These are phyloP conservation scores for Lunularia cruciata DNA, from an alignment of 225 moss, liverwort and hornwort genomes.

Conservation along the genomic window DNA sequence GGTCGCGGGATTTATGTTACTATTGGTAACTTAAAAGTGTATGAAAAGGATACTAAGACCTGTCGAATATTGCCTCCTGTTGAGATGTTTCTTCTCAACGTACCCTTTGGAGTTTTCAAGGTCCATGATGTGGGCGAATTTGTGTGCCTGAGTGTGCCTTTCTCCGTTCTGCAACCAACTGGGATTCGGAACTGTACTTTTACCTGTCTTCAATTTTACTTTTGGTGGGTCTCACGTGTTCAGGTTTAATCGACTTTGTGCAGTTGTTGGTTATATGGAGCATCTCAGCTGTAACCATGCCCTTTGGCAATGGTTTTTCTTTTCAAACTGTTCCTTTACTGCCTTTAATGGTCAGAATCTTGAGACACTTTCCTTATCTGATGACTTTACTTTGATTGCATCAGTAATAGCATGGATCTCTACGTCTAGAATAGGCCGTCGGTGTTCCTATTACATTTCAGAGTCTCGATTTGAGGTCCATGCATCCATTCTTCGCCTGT, in stretches of 20 bases:
- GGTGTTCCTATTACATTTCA: neutral
- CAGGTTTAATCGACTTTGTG: slow-evolving; percentile 3
- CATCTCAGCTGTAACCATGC: neutral
- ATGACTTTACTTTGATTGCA: neutral
- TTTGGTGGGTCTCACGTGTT: neutral
- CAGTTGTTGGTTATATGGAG: slow-evolving; percentile 5
- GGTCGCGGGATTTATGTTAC: slow-evolving; percentile 31
- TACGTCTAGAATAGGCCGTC: neutral
- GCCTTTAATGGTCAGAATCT: slow-evolving; percentile 3
- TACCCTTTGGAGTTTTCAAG: slow-evolving; percentile 12
- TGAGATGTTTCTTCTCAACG: slow-evolving; percentile 7
- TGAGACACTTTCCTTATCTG: neutral
- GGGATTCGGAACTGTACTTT: slow-evolving; percentile 1
- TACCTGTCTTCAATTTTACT: neutral
- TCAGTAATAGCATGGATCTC: neutral
- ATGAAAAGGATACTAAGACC: slow-evolving; percentile 25
- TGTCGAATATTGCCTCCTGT: slow-evolving; percentile 12
- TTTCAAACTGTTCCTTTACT: slow-evolving; percentile 8
- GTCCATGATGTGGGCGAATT: neutral
- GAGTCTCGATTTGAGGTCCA: neutral
- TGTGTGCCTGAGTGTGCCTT: neutral
- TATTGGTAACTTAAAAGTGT: slow-evolving; percentile 32
- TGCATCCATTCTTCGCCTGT: neutral
- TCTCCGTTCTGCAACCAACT: neutral
- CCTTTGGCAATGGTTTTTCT: neutral